Conservation (phyloP, 352 stramenopile genomes). For the Phytophthora multivora region DNA sequence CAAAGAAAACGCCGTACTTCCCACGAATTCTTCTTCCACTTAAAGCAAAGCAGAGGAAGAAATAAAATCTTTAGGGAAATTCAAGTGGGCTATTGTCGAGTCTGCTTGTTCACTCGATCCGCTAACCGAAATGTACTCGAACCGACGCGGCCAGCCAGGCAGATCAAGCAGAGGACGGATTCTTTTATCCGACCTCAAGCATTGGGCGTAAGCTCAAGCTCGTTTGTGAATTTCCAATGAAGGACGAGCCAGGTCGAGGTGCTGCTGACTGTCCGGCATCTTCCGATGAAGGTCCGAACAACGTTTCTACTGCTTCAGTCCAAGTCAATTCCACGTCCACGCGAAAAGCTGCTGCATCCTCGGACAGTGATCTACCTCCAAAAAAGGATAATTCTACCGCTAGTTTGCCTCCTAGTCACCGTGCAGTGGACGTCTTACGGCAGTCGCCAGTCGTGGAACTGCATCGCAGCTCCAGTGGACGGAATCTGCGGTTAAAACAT, state of each 20-base stretch:
- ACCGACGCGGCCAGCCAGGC: slow-evolving; percentile 15
- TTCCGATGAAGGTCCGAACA: background rate
- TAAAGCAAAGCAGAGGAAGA: too few species aligned
- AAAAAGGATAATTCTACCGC: slow-evolving; percentile 6
- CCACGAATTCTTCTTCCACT: background rate
- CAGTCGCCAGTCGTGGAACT: slow-evolving; percentile 42
- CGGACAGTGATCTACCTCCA: background rate
- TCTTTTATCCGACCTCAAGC: background rate
- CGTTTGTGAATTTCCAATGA: slow-evolving; percentile 6
- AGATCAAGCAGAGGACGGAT: slow-evolving; percentile 3
- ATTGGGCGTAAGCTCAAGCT: background rate
- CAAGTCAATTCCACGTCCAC: slow-evolving; percentile 12
- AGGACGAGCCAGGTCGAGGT: background rate
- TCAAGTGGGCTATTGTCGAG: too few species aligned
- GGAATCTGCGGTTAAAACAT: slow-evolving; percentile 53
- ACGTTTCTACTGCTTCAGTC: slow-evolving; percentile 9
- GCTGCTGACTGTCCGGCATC: background rate
- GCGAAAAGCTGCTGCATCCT: too few species aligned
- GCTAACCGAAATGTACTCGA: slow-evolving; percentile 20
- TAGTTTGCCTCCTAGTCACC: slow-evolving; percentile 20
- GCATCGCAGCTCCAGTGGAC: slow-evolving; percentile 57
- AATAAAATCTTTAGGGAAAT: too few species aligned
- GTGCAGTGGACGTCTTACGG: slow-evolving; percentile 28
- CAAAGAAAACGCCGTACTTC: background rate
- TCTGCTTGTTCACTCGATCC: background rate